These are phyloP conservation scores for Brassica rapa DNA, from an alignment of 345 rosid species.

Conservation along the genomic window DNA sequence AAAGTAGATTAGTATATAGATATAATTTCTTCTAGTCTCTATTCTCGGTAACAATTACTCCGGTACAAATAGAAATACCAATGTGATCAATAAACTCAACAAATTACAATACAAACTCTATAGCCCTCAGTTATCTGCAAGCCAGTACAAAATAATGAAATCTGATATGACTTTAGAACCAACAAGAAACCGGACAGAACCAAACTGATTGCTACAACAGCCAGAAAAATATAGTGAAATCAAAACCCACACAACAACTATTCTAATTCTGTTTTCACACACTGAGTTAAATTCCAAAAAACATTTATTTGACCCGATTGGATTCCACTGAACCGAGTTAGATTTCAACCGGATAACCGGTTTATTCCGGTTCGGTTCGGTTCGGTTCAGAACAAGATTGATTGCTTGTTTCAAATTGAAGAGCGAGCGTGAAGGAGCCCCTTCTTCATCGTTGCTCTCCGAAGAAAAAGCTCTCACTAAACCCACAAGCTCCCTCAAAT, in stretches of 20 bases:
- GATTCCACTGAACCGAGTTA: conserved; percentile 13
- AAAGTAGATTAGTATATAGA: background rate
- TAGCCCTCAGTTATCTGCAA: background rate
- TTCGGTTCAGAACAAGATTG: background rate
- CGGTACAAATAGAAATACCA: background rate
- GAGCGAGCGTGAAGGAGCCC: conserved; percentile 38
- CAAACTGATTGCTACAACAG: background rate
- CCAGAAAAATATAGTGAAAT: background rate
- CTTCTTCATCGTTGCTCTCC: conserved; percentile 21
- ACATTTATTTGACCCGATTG: background rate
- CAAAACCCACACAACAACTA: background rate
- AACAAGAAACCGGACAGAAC: background rate
- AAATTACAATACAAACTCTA: background rate
- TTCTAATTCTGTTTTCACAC: background rate
- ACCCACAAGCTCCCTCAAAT: conserved; percentile 43
- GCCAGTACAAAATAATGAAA: background rate
- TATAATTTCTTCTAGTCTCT: no score
- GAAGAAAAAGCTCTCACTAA: conserved; percentile 5
- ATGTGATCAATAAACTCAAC: background rate
- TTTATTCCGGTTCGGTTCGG: conserved; percentile 1
- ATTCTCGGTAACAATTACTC: no score
- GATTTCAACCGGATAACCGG: conserved; percentile 17
- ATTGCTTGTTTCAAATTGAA: conserved; percentile 32
- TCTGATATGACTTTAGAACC: background rate
- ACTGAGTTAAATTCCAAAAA: background rate